Evolutionary conservation across 169 alveolate genomes (phyloP).

Genomic region (Plasmodium coatneyi): DNA sequence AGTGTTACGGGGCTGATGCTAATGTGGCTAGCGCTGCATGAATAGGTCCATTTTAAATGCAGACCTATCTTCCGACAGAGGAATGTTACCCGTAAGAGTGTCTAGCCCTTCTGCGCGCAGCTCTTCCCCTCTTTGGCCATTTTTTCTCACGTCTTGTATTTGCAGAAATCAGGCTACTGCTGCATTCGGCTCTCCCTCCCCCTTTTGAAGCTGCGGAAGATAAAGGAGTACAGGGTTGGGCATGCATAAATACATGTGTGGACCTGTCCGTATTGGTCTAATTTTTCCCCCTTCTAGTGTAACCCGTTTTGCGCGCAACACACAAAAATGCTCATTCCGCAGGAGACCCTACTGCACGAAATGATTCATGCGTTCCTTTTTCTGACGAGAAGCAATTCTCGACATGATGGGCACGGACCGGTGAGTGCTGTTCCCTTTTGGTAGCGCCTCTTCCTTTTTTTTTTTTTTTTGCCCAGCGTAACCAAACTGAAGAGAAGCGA

Average conservation of each 20-base stretch:
- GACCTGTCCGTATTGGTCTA: neutral
- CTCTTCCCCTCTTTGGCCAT: neutral
- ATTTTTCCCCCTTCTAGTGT: neutral
- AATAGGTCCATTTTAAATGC: neutral
- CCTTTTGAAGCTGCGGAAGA: slow-evolving; percentile 91
- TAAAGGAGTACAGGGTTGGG: slow-evolving; percentile 87
- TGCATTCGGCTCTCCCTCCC: slow-evolving; percentile 93
- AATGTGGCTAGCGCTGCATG: neutral
- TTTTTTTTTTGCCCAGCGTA: neutral
- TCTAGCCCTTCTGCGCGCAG: neutral
- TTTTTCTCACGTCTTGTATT: neutral
- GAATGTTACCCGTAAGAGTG: neutral
- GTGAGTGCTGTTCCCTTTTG: slow-evolving; percentile 75
- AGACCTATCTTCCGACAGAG: neutral
- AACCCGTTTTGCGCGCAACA: neutral
- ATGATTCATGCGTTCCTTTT: slow-evolving; percentile 96
- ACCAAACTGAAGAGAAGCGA: neutral
- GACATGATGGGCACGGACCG: slow-evolving; percentile 92
- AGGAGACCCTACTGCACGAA: slow-evolving; percentile 96
- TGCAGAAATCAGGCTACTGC: slow-evolving; percentile 87
- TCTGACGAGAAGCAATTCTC: slow-evolving; percentile 82
- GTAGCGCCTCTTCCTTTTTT: neutral
- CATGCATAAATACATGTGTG: neutral
- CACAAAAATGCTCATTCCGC: neutral
- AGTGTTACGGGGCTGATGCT: neutral